These are phyloP conservation scores for Cinnamomum micranthum DNA, from an alignment of 164 flowering plant species.

Conservation along the genomic window DNA sequence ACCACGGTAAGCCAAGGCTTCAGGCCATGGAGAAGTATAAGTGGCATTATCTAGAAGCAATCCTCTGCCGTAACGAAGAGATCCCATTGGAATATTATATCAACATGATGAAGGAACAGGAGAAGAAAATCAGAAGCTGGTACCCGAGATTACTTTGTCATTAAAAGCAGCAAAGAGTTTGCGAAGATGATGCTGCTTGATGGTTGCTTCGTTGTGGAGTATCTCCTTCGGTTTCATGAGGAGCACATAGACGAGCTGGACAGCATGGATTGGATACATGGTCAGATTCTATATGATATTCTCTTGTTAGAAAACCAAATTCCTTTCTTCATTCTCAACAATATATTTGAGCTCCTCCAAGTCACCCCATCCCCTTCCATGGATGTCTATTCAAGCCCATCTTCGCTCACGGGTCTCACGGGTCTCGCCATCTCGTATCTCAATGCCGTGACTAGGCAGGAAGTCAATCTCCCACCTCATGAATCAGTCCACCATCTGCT, in stretches of 20 bases:
- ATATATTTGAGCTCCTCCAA: too few relatives aligned
- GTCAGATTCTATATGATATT: background rate
- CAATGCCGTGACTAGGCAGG: fast-evolving
- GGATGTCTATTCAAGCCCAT: too few relatives aligned
- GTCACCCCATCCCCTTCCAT: too few relatives aligned
- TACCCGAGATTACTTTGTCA: background rate
- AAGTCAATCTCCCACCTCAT: too few relatives aligned
- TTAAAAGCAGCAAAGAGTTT: too few relatives aligned
- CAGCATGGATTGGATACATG: background rate
- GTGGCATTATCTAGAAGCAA: constrained; percentile 24
- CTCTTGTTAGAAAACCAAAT: constrained; percentile 12
- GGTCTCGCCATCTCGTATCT: too few relatives aligned
- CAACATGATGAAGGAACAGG: constrained; percentile 21
- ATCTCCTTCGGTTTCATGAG: background rate
- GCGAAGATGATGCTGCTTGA: background rate
- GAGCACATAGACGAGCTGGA: too few relatives aligned
- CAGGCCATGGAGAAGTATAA: constrained; percentile 46
- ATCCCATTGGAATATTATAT: constrained; percentile 22
- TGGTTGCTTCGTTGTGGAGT: constrained; percentile 3
- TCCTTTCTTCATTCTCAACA: constrained; percentile 7
- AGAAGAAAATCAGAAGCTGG: constrained; percentile 9
- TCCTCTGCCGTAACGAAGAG: constrained; percentile 3
- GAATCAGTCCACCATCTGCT: too few relatives aligned
- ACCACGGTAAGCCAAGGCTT: constrained; percentile 28
- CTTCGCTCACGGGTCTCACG: too few relatives aligned